A percentile compares a stretch with the other conserved stretches of the same genome.
These are phyloP conservation scores for Neurospora crassa DNA, from an alignment of 2,329 filamentous ascomycete species.

Conservation along the genomic window DNA sequence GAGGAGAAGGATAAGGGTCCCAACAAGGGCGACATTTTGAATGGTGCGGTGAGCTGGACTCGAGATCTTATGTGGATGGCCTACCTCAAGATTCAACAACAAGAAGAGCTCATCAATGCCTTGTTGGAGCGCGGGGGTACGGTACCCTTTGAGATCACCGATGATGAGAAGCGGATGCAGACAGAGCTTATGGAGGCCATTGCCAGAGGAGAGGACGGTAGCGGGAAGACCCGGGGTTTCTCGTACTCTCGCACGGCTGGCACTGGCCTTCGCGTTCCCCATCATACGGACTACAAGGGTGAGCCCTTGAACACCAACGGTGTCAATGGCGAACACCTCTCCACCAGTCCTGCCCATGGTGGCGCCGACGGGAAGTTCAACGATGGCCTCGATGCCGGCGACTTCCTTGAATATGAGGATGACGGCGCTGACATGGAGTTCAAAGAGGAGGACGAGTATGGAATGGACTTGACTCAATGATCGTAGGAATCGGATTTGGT, in stretches of 20 bases:
- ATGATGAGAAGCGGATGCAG: constrained; percentile 93
- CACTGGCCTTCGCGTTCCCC: constrained; percentile 80
- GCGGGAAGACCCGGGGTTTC: constrained; percentile 37
- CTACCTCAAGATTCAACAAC: constrained; percentile 78
- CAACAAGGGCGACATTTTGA: constrained; percentile 97
- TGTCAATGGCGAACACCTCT: constrained; percentile 30
- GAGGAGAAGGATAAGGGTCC: constrained; percentile 98
- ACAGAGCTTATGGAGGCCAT: constrained; percentile 84
- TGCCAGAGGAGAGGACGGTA: constrained; percentile 63
- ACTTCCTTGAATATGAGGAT: constrained; percentile 62
- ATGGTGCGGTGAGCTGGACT: constrained; percentile 94
- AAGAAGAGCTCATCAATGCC: constrained; percentile 73
- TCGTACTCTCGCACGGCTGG: constrained; percentile 77
- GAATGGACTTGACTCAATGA: constrained; percentile 59
- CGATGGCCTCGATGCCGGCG: constrained; percentile 41
- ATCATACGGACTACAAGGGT: constrained; percentile 85
- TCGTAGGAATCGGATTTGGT: neutral
- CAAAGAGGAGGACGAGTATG: constrained; percentile 91
- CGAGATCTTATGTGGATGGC: constrained; percentile 97
- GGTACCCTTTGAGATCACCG: constrained; percentile 73
- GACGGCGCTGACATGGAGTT: constrained; percentile 67
- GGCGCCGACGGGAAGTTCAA: constrained; percentile 27
- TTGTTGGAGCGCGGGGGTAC: constrained; percentile 63
- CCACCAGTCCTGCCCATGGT: constrained; percentile 43
- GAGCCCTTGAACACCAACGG: constrained; percentile 53